A percentile compares a stretch with the other conserved stretches of the same genome.
These are phyloP conservation scores for Jacaranda mimosifolia DNA, from an alignment of 257 asterid genomes.

Conservation along the genomic window DNA sequence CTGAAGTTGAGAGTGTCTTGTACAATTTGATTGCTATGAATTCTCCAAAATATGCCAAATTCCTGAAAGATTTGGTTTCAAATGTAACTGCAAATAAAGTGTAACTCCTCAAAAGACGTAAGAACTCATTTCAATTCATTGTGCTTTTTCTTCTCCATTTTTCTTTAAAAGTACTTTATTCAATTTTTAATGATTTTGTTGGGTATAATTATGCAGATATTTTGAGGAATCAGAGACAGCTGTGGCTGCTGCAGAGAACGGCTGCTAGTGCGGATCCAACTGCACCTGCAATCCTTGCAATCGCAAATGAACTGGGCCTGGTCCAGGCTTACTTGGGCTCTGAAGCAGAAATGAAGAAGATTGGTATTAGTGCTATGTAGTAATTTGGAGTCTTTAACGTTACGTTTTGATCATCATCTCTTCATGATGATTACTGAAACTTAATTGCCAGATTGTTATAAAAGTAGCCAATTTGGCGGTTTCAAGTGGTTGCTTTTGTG, in stretches of 20 bases:
- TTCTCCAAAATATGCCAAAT: slow-evolving; percentile 82
- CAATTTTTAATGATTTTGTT: not conserved
- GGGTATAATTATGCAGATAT: slow-evolving; percentile 38
- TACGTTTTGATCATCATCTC: not conserved
- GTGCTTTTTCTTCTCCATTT: not conserved
- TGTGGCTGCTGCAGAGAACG: slow-evolving; percentile 60
- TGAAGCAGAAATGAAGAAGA: slow-evolving; percentile 44
- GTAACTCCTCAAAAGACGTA: slow-evolving; percentile 70
- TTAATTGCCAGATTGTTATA: slow-evolving; percentile 26
- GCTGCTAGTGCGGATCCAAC: slow-evolving; percentile 89
- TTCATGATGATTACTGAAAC: not conserved
- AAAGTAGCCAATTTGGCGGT: slow-evolving; percentile 15
- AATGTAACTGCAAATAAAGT: slow-evolving; percentile 69
- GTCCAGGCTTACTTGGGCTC: not conserved
- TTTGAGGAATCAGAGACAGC: slow-evolving; percentile 55
- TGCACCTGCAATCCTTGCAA: slow-evolving; percentile 91
- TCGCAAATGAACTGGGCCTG: slow-evolving; percentile 67
- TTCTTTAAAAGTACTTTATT: not conserved
- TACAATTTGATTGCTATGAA: slow-evolving; percentile 88
- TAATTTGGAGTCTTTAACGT: not conserved
- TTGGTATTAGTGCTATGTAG: slow-evolving; percentile 10
- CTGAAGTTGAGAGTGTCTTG: slow-evolving; percentile 78
- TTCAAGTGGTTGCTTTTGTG: slow-evolving; percentile 3
- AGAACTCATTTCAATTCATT: not conserved
- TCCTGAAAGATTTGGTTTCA: slow-evolving; percentile 74